Base-by-base conservation (phyloP, 495 filamentous ascomycete genomes). In the Tuber magnatum region DNA sequence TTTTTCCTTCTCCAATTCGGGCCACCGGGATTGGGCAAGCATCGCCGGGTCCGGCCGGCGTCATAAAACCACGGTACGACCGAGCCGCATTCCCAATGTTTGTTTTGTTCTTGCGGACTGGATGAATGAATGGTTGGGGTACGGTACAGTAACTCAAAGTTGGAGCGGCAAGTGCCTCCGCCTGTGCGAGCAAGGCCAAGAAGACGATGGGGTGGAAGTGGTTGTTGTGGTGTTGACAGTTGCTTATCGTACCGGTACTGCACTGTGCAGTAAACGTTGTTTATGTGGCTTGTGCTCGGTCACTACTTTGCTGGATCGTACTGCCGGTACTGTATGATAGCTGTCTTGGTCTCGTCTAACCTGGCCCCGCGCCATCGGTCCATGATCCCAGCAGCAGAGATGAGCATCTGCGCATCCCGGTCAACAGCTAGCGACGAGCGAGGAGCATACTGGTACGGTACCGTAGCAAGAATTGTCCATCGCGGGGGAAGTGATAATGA, bases 11-110 rank as follows among this genome's bases (percentile, higher is more conserved):
- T 7, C 6, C 28, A 65, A 35, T 65, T 32, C 14, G 28, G 56
- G 74, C 72, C 77, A 71, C 76, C 77, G 76, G 79, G 76, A 79
- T 79, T 79, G 46, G 77, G 72, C 76, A 78, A 79, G 73, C 77
- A 75, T 42, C 72, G 28, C 32, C 56, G 16, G 1, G 48, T 56
- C 73, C 74, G 71, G 69, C 56, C 43, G 43, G 72, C 39, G 7
- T 40, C 39, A 40, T 78, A 76, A 73, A 79, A 74, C 72, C 28
- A 40, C 56, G 74, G 76, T 12, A 65, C 56, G 28, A 65, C 18
- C 35, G 56, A 65, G 56, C 56, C 56, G 56, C 56, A 65, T 65
- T 18, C 5, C 12, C 51, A 28, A 32, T 65, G 56, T 35, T 65
- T 65, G 56, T 35, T 35, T 65, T 18, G 28, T 35, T 35, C 56